phyloP scores from a whole-genome alignment of 129 eudicot genomes.

The Escallonia rubra region DNA sequence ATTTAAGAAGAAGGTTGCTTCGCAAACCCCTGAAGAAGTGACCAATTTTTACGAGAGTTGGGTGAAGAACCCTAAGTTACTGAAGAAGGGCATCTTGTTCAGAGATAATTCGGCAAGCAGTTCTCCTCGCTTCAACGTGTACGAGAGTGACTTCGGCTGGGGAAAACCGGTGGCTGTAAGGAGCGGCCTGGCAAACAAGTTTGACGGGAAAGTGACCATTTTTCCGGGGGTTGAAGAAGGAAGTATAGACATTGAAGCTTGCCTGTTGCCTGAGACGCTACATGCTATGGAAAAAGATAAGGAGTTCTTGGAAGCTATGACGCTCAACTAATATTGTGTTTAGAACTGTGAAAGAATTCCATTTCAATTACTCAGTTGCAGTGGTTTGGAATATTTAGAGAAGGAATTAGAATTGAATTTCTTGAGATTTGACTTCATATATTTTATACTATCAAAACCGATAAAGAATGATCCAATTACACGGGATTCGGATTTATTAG shows the following conservation, averaged over 20 bases:
- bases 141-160: conserved; percentile 26
- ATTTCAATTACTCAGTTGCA: no score
- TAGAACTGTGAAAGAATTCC: no score
- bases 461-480: no score
- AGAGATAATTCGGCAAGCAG: conserved; percentile 9
- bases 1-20: conserved; percentile 2
- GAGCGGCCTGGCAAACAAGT: conserved; percentile 22
- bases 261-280: conserved; percentile 20
- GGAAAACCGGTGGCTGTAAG: conserved; percentile 36
- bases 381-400: no score
- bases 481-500: no score
- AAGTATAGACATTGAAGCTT: conserved; percentile 30
- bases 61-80: background rate
- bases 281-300: conserved; percentile 22
- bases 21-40: conserved; percentile 7
- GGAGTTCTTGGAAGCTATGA: conserved; percentile 28
- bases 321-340: no score
- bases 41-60: background rate
- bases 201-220: conserved; percentile 20
- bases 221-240: conserved; percentile 31
- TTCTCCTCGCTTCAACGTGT: conserved; percentile 23
- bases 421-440: no score
- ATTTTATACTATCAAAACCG: no score
- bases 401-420: no score
- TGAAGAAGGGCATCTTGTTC: background rate